A percentile compares a stretch with the other conserved stretches of the same genome.
phyloP scores from a whole-genome alignment of 768 basidiomycete species.

The Agrocybe chaxingu region DNA sequence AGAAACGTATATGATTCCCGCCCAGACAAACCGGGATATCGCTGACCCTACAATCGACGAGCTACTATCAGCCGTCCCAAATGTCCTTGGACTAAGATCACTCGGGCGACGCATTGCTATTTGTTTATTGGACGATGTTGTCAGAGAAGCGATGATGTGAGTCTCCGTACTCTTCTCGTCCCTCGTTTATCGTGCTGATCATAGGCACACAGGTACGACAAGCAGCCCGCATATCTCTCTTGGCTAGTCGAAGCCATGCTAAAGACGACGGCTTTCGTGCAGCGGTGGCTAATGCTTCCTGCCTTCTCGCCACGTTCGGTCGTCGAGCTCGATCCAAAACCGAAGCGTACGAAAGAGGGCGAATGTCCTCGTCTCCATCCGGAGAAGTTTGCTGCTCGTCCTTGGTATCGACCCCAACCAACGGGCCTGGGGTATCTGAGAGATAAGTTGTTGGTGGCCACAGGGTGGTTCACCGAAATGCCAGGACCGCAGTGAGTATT shows the following conservation, averaged over 20 bases:
- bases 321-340: slow-evolving; percentile 21
- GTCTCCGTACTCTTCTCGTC: slow-evolving; percentile 7
- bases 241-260: slow-evolving; percentile 22
- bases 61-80: slow-evolving; percentile 35
- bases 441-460: slow-evolving; percentile 28
- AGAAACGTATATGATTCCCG: slow-evolving; percentile 36
- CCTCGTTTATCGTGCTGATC: not conserved
- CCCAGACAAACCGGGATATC: slow-evolving; percentile 34
- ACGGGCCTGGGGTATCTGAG: slow-evolving; percentile 22
- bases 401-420: slow-evolving; percentile 45
- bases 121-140: slow-evolving; percentile 39
- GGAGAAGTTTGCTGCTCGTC: slow-evolving; percentile 30
- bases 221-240: slow-evolving; percentile 32
- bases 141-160: slow-evolving; percentile 48
- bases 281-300: slow-evolving; percentile 38
- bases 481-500: slow-evolving; percentile 34
- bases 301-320: slow-evolving; percentile 20
- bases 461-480: slow-evolving; percentile 34
- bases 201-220: slow-evolving; percentile 27
- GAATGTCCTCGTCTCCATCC: slow-evolving; percentile 32
- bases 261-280: slow-evolving; percentile 23
- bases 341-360: slow-evolving; percentile 11
- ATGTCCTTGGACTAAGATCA: slow-evolving; percentile 32
- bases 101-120: slow-evolving; percentile 31
- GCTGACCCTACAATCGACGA: slow-evolving; percentile 38